Base-by-base conservation (phyloP, 768 basidiomycete genomes). In the Mycena amicta region DNA sequence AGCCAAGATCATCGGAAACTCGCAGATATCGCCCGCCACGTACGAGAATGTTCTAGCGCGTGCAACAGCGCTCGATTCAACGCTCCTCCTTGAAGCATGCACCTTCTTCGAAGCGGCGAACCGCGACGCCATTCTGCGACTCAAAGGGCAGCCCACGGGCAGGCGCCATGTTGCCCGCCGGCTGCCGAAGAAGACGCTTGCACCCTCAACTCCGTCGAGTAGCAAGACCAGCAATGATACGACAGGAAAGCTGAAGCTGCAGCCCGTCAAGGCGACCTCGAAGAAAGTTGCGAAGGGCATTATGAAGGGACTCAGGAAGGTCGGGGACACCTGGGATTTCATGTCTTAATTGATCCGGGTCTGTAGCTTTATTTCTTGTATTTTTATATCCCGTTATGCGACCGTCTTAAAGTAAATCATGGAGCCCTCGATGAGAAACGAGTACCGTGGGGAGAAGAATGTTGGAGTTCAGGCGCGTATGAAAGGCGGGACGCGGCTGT, bases 41-140 rank as follows among this genome's bases (percentile, higher is more conserved):
- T 62, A 62, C 51, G 60, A 62, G 51, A 61, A 65, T 28, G 64
- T 65, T 6, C 40, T 65, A 25, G 61, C 47, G 18, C 60, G 64
- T 5, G 64, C 64, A 51, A 62, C 64, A 25, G 55, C 50, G 15
- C 50, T 65, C 4, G 61, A 62, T 16, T 61, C 64, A 4, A 59
- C 56, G 45, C 53, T 65, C 3, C 53, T 65, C 12, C 47, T 65
- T 40, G 57, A 62, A 16, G 64, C 64, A 15, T 65, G 64, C 47
- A 55, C 50, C 47, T 65, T 59, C 33, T 65, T 62, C 41, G 64
- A 59, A 39, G 45, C 53, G 18, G 58, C 53, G 55, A 65, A 65
- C 28, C 52, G 56, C 11, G 64, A 65, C 5, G 64, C 64, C 26
- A 65, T 65, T 47, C 27, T 43, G 41, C 61, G 64, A 22, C 52